Conservation (phyloP, 208 protist species). For the Trypanosoma rangeli region DNA sequence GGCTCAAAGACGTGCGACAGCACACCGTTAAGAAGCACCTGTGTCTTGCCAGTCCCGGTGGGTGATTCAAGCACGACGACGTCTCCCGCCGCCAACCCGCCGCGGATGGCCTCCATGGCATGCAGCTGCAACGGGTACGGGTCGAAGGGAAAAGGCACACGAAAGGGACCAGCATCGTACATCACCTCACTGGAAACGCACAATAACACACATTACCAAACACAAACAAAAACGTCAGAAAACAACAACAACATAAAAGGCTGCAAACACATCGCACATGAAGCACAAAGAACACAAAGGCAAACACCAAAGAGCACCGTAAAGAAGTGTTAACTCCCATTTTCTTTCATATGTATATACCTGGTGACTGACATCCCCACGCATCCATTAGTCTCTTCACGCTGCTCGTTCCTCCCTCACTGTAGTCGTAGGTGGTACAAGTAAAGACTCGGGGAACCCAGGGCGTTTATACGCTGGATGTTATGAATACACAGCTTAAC, state of each 20-base stretch:
- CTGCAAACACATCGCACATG: neutral
- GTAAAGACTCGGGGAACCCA: neutral
- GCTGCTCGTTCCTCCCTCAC: neutral
- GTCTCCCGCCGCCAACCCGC: constrained; percentile 36
- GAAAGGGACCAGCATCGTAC: constrained; percentile 45
- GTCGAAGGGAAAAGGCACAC: constrained; percentile 74
- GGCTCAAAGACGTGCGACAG: constrained; percentile 65
- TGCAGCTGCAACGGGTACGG: constrained; percentile 81
- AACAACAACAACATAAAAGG: constrained; percentile 7
- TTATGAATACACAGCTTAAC: constrained; percentile 3
- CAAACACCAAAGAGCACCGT: neutral
- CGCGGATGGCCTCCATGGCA: constrained; percentile 57
- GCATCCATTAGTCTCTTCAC: neutral
- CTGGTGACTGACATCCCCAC: too few relatives aligned
- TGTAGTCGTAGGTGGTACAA: neutral
- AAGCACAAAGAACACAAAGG: neutral
- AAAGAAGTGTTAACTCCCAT: neutral
- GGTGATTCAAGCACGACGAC: constrained; percentile 95
- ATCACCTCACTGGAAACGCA: neutral
- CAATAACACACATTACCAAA: neutral
- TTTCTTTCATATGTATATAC: neutral
- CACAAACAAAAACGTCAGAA: constrained; percentile 16
- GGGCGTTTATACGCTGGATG: constrained; percentile 13
- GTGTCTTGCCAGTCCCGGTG: constrained; percentile 95
- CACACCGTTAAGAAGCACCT: constrained; percentile 90